phyloP scores from a whole-genome alignment of 495 filamentous ascomycete genomes.

The Penicillium malachiteum region DNA sequence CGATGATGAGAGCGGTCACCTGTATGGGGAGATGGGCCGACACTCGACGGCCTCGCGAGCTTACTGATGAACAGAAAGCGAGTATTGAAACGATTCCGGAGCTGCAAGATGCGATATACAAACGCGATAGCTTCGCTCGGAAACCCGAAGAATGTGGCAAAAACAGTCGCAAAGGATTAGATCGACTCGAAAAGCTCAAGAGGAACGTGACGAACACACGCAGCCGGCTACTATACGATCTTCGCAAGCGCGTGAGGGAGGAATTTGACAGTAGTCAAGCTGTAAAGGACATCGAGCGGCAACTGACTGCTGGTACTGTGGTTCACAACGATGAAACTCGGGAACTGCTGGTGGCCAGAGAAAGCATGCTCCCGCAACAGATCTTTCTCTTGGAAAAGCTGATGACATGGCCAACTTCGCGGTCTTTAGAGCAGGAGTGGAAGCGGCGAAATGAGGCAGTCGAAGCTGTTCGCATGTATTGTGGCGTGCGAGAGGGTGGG shows the following conservation, averaged over 20 bases:
- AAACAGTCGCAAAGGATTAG: not conserved
- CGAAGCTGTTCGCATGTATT: constrained; percentile 12
- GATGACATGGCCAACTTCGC: constrained; percentile 4
- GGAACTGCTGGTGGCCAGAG: too few relatives aligned
- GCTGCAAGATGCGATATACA: constrained; percentile 20
- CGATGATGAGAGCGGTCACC: constrained; percentile 32
- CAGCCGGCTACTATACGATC: constrained; percentile 7
- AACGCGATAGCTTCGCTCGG: constrained; percentile 11
- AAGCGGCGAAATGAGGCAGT: constrained; percentile 9
- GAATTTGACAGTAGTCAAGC: constrained; percentile 9
- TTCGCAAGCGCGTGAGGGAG: constrained; percentile 7
- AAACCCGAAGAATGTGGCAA: not conserved
- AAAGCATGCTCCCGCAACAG: not conserved
- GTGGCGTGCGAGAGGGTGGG: constrained; percentile 5
- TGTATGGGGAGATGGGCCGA: constrained; percentile 34
- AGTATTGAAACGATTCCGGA: constrained; percentile 28
- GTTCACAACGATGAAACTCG: too few relatives aligned
- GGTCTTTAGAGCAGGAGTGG: constrained; percentile 9
- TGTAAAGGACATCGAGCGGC: constrained; percentile 1
- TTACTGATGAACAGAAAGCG: constrained; percentile 27
- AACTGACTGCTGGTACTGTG: too few relatives aligned
- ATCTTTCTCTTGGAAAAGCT: constrained; percentile 6
- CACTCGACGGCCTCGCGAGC: constrained; percentile 29
- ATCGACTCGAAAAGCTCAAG: constrained; percentile 2
- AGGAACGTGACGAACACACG: constrained; percentile 9